Base-by-base conservation (phyloP, 163 green algal species). In the Coccomyxa subellipsoidea region DNA sequence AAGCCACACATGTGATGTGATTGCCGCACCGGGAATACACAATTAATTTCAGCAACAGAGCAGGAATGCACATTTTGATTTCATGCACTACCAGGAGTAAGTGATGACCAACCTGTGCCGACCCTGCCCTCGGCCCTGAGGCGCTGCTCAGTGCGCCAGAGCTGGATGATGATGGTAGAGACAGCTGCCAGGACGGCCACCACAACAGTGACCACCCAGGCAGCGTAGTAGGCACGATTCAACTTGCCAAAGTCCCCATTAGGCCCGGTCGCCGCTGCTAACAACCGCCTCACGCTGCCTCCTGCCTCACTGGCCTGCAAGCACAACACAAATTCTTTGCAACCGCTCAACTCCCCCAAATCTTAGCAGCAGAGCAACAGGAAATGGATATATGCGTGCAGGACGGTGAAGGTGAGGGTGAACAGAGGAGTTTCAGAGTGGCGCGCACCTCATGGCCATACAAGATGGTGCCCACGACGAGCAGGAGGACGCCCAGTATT, bases 381-480 rank as follows among this genome's bases (percentile, higher is more conserved):
- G n/a, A n/a, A n/a, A n/a, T n/a, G n/a, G n/a, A n/a, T n/a, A n/a
- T n/a, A n/a, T n/a, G n/a, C n/a, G n/a, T n/a, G n/a, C n/a, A n/a
- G n/a, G n/a, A n/a, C n/a, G n/a, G n/a, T n/a, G n/a, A n/a, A n/a
- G n/a, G n/a, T n/a, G n/a, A n/a, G n/a, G n/a, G n/a, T n/a, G n/a
- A n/a, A n/a, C n/a, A n/a, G n/a, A n/a, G n/a, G n/a, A n/a, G n/a
- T n/a, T n/a, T n/a, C n/a, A n/a, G n/a, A n/a, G n/a, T n/a, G 23
- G 47, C 15, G 66, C 66, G 21, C 66, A 73, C 66, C 66, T 73
- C 66, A 34, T 73, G 66, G 66, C 66, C 66, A 36, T 73, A 73
- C 66, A 73, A 36, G 18, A 34, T 34, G 31, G n/a, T 36, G 15
- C 66, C 66, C n/a, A 34, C 66, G 0, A 73, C 2, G 1, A 73